Percentiles rank a stretch among this genome's conserved stretches.
These are phyloP conservation scores for Thalassiosira allenii DNA, from an alignment of 352 stramenopile species.

Conservation along the genomic window DNA sequence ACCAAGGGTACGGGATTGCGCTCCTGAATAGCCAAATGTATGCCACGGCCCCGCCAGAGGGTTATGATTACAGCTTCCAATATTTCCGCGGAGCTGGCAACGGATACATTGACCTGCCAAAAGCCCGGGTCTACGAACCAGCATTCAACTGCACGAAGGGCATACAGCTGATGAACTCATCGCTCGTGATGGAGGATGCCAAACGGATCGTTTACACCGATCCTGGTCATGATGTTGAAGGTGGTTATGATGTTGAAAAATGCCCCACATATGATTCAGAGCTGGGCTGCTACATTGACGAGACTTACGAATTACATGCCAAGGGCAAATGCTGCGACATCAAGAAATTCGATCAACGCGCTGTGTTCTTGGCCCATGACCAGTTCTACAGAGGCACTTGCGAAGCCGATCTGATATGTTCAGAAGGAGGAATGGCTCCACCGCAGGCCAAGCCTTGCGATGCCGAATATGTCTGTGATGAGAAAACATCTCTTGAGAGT, in stretches of 20 bases:
- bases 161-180: constrained; percentile 88
- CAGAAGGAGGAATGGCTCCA: constrained; percentile 75
- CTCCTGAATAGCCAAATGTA: constrained; percentile 82
- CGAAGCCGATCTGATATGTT: constrained; percentile 95
- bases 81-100: constrained; percentile 69
- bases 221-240: constrained; percentile 67
- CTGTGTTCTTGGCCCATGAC: constrained; percentile 78
- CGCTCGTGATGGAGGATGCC: constrained; percentile 50
- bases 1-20: constrained; percentile 93
- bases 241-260: constrained; percentile 71
- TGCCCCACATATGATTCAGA: constrained; percentile 61
- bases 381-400: constrained; percentile 96
- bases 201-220: constrained; percentile 77
- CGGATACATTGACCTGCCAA: constrained; percentile 63
- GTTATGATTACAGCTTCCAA: constrained; percentile 62
- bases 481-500: constrained; percentile 88
- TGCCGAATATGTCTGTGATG: constrained; percentile 95
- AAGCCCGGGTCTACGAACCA: constrained; percentile 73
- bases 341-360: constrained; percentile 58
- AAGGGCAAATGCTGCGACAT: constrained; percentile 69
- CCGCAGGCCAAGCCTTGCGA: constrained; percentile 91
- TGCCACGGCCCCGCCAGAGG: constrained; percentile 53
- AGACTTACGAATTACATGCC: constrained; percentile 61
- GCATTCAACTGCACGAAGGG: constrained; percentile 94
- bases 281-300: constrained; percentile 68